Evolutionary conservation across 257 asterid species (phyloP), one percentile per base, ranked within the genome.

Genomic region (Capsicum rhomboideum): DNA sequence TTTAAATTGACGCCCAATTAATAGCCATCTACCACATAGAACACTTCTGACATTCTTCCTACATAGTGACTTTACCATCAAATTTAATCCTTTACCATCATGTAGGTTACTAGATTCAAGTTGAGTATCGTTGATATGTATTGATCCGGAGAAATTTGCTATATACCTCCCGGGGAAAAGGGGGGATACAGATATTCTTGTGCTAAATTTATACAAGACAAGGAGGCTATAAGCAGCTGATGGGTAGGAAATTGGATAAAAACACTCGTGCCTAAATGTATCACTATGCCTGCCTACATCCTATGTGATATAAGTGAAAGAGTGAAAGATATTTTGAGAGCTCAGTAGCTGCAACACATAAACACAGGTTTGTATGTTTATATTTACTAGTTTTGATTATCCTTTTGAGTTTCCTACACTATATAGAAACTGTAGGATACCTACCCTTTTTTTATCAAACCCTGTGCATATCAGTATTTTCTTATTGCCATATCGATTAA

Each of bases 11-110:
- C 13, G 2, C 31, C 44, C 61, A 2, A 26, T 16, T 44, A 75
- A 75, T 75, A 49, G 81, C 23, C 61, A 49, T 75, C 81, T 75
- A 49, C 44, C 61, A 75, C 81, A 75, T 75, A 77, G 81, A 55
- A 28, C 82, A 9, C 28, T 44, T 21, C 59, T 26, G 42, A 29
- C 8, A 23, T 26, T 50, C 63, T 50, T 50, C 14, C 46, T 4
- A 52, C 46, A 26, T 50, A 16, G 63, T 9, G 63, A 50, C 46
- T 16, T 77, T 17, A 26, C 81, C 16, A 77, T 50, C 63, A 50
- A 75, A 75, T 46, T 75, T 46, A 72, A 75, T 49, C 13, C 61
- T 75, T 37, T 2, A 13, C 80, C 55, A 49, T 75, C 28, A 75
- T 18, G 9, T 31, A 75, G 71, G 6, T 63, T 20, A 63, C 11